Evolutionary conservation across 805 yeast genomes (phyloP).

Genomic region (Candida sonorensis): DNA sequence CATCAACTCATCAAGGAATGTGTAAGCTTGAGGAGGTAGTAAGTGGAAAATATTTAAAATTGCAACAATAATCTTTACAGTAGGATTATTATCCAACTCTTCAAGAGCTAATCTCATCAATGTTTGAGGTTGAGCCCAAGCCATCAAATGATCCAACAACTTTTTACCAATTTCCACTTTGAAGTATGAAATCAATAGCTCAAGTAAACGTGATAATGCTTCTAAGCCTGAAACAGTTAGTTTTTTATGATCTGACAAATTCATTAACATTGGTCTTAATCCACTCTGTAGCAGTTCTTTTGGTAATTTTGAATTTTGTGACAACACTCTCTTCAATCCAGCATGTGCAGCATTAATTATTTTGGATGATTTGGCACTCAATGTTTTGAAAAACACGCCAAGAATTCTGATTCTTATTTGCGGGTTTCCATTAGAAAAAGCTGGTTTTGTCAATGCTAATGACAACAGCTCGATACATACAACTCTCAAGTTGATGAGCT

Average conservation of each 20-base stretch:
- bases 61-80: constrained; percentile 82
- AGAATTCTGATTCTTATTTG: constrained; percentile 78
- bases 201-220: constrained; percentile 81
- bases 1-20: constrained; percentile 83
- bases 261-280: constrained; percentile 90
- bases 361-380: constrained; percentile 76
- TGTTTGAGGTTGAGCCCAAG: constrained; percentile 87
- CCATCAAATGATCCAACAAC: constrained; percentile 84
- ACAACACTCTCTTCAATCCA: constrained; percentile 76
- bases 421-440: constrained; percentile 55
- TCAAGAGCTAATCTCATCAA: constrained; percentile 71
- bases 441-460: constrained; percentile 77
- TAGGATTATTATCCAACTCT: constrained; percentile 72
- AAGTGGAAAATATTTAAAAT: constrained; percentile 87
- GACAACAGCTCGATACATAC: constrained; percentile 83
- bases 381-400: constrained; percentile 91
- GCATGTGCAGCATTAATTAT: constrained; percentile 91
- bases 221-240: constrained; percentile 85
- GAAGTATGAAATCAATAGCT: constrained; percentile 83
- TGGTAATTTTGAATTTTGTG: constrained; percentile 84
- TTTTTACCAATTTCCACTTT: constrained; percentile 96
- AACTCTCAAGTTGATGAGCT: constrained; percentile 77
- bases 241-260: constrained; percentile 87
- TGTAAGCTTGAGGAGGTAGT: constrained; percentile 86
- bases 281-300: constrained; percentile 95